Base-by-base conservation (phyloP, 73 alveolate genomes). In the Uronychia binucleata region DNA sequence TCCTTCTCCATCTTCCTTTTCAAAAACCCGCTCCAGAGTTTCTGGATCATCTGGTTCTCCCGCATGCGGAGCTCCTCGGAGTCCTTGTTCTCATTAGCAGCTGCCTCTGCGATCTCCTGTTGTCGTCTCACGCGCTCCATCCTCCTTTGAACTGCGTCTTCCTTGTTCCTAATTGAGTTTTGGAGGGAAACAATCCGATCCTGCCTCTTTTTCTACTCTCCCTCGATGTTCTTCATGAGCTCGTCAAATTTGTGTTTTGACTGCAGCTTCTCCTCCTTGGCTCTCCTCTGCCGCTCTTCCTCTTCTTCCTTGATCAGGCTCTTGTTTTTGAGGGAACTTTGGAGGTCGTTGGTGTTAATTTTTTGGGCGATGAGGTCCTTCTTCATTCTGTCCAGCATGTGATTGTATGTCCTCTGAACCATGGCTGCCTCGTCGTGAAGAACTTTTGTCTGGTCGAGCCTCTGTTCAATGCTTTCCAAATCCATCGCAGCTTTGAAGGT, bases 311-410 rank as follows among this genome's bases (percentile, higher is more conserved):
- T 59, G 28, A 90, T 91, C 58, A 59, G 79, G 58, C 79, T 79
- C 67, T 88, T 81, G 26, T 79, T 34, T 34, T 84, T 92, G 81
- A 77, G 75, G 30, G 86, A 80, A 59, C 85, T 93, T 27, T 67
- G 58, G 78, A 91, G 32, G 31, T 90, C 93, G 78, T 92, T 94
- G 26, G 96, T 87, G 79, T 78, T 60, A 58, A 85, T 82, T 79
- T 95, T 57, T 78, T 87, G 78, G 34, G 97, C 93, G 31, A 94
- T 77, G 5, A 91, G 84, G 89, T 92, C 97, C 77, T 88, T 88
- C 77, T 92, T 92, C 97, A 92, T 92, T 0, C 97, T 34, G 30
- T 88, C 94, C 1, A 92, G 34, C 93, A 92, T 86, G 59, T 92
- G 94, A 33, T 58, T 34, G 75, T 92, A 92, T 26, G 90, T 59